A percentile compares a stretch with the other conserved stretches of the same genome.
These are phyloP conservation scores for Sarocladium brachiariae DNA, from an alignment of 2,329 filamentous ascomycete species.

Conservation along the genomic window DNA sequence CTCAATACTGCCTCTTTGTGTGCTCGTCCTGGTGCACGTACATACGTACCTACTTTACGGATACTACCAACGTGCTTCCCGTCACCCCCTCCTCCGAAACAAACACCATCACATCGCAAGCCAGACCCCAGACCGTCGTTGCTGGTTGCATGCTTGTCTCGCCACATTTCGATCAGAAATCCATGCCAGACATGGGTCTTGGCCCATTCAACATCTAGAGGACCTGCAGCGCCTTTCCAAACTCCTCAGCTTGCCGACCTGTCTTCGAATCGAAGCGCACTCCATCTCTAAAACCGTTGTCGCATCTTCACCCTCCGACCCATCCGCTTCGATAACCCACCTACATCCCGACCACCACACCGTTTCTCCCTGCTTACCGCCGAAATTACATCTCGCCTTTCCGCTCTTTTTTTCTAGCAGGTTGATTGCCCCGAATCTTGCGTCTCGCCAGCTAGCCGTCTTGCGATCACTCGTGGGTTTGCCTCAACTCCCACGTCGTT, in stretches of 20 bases:
- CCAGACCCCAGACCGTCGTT: neutral
- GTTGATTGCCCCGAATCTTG: neutral
- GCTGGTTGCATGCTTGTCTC: neutral
- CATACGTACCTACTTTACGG: too few relatives aligned
- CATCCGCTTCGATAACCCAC: neutral
- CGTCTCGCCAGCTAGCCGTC: neutral
- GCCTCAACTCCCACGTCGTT: too few relatives aligned
- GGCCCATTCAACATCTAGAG: neutral
- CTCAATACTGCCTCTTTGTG: too few relatives aligned
- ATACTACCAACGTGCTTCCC: too few relatives aligned
- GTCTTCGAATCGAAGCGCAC: neutral
- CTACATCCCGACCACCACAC: too few relatives aligned
- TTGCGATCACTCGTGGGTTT: too few relatives aligned
- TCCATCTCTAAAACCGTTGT: neutral
- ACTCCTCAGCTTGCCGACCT: neutral
- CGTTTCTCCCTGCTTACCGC: too few relatives aligned
- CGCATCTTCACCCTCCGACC: neutral
- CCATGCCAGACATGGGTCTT: constrained; percentile 4
- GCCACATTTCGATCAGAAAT: neutral
- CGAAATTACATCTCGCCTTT: too few relatives aligned
- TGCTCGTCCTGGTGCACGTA: too few relatives aligned
- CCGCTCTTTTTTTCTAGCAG: too few relatives aligned
- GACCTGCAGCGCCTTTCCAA: constrained; percentile 1
- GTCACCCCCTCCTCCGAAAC: neutral
- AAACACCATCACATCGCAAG: neutral